Conservation (phyloP, 2,329 filamentous ascomycete species). For the Fusarium sp. region DNA sequence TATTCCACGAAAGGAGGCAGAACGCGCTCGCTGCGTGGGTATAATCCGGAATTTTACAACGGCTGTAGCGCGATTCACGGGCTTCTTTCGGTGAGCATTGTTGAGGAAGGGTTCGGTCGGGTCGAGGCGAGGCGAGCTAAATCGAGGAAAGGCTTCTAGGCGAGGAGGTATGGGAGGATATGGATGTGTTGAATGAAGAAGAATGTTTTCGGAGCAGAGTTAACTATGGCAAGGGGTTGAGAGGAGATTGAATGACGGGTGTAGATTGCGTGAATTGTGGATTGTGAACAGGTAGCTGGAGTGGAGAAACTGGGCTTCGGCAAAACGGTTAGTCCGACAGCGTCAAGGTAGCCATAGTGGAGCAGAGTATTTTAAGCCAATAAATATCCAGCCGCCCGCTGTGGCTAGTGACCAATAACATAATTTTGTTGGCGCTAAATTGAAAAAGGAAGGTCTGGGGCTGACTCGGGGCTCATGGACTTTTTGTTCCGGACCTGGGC, state of each 20-base stretch:
- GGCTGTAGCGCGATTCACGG: slow-evolving; percentile 14
- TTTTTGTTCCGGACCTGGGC: background rate
- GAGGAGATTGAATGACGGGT: background rate
- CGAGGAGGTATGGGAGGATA: background rate
- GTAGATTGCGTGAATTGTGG: background rate
- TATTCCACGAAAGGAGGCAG: slow-evolving; percentile 10
- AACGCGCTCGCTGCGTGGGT: slow-evolving; percentile 2
- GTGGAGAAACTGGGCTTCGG: background rate
- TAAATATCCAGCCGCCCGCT: background rate
- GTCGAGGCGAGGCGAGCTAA: too few species aligned
- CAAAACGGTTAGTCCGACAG: background rate
- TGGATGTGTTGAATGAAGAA: background rate
- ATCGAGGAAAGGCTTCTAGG: too few species aligned
- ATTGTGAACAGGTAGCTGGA: background rate
- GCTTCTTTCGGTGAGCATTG: background rate
- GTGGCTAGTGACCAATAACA: background rate
- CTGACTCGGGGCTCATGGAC: background rate
- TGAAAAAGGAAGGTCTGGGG: background rate
- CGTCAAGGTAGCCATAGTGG: background rate
- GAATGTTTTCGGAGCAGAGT: background rate
- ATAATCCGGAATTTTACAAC: slow-evolving; percentile 24
- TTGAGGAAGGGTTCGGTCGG: too few species aligned
- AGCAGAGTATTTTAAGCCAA: background rate
- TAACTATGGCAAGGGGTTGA: slow-evolving; percentile 4
- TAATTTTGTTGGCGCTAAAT: background rate